Conservation (phyloP, 805 yeast species). For the Hanseniaspora lachancei region DNA sequence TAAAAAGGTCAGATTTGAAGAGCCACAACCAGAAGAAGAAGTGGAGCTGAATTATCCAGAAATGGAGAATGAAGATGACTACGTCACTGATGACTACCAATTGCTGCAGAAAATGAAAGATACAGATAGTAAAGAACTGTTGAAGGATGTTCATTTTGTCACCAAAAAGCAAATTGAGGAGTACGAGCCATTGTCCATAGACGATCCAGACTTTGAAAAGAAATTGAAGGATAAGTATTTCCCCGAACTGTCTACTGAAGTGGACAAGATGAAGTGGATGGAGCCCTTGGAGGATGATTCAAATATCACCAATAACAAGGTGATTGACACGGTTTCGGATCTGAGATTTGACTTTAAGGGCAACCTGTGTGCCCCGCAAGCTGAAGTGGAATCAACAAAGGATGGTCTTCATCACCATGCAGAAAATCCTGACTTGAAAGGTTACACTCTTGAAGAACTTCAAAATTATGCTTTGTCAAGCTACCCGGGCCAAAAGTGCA, state of each 20-base stretch:
- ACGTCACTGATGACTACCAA: slow-evolving; percentile 38
- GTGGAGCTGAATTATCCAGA: not conserved
- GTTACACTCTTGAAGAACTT: slow-evolving; percentile 76
- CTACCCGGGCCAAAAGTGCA: slow-evolving; percentile 70
- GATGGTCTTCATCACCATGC: slow-evolving; percentile 86
- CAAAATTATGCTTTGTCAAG: slow-evolving; percentile 68
- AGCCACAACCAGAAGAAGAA: slow-evolving; percentile 23
- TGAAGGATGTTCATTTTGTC: slow-evolving; percentile 50
- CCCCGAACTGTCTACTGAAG: slow-evolving; percentile 79
- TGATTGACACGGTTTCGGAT: slow-evolving; percentile 42
- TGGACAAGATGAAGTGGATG: slow-evolving; percentile 86
- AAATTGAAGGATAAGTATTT: slow-evolving; percentile 73
- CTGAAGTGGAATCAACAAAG: slow-evolving; percentile 35
- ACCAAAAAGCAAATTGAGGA: slow-evolving; percentile 30
- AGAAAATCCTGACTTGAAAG: slow-evolving; percentile 77
- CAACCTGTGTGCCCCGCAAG: slow-evolving; percentile 47
- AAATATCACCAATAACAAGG: slow-evolving; percentile 22
- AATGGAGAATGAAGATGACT: slow-evolving; percentile 38
- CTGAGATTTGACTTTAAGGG: slow-evolving; percentile 85
- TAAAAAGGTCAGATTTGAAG: not conserved
- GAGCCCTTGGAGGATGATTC: slow-evolving; percentile 34
- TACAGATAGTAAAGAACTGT: slow-evolving; percentile 32
- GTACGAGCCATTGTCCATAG: slow-evolving; percentile 35
- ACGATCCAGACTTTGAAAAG: slow-evolving; percentile 67
- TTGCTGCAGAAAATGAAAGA: slow-evolving; percentile 35